Evolutionary conservation across 2,329 filamentous ascomycete genomes (phyloP).

Genomic region (Colletotrichum sp.): DNA sequence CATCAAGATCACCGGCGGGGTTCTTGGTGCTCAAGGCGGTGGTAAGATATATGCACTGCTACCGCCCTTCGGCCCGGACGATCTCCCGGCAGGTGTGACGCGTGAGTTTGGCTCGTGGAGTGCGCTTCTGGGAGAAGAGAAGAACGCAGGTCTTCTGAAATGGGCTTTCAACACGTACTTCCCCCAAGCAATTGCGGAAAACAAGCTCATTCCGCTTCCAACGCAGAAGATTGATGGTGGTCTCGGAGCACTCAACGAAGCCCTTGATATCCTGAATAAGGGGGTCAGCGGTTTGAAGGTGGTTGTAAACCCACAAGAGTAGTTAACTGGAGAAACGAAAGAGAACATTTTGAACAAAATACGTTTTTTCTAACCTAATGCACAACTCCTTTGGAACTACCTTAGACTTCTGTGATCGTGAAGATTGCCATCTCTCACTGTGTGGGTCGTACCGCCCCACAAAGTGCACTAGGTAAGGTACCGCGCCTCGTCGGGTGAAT

Average conservation of each 20-base stretch:
- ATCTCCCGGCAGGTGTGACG: background rate
- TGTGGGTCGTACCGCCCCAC: background rate
- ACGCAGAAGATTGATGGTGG: background rate
- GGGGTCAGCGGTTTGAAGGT: constrained; percentile 7
- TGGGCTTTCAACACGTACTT: constrained; percentile 6
- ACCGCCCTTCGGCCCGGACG: background rate
- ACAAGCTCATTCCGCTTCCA: background rate
- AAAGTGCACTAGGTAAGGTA: no score
- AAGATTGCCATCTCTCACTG: background rate
- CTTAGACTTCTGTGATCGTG: background rate
- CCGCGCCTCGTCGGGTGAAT: background rate
- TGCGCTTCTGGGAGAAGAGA: background rate
- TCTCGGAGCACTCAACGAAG: background rate
- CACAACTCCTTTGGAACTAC: background rate
- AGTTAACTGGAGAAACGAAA: background rate
- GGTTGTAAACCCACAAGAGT: background rate
- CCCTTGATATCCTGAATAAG: background rate
- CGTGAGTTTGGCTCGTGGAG: background rate
- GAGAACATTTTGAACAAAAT: background rate
- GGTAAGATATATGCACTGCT: background rate
- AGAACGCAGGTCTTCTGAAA: background rate
- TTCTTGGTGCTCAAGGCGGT: constrained; percentile 10
- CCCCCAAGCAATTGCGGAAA: background rate
- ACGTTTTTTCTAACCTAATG: background rate
- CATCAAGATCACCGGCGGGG: constrained; percentile 23